Evolutionary conservation across 2,329 filamentous ascomycete species (phyloP), one percentile per base, ranked within the genome.

Genomic region (Colletotrichum noveboracense): DNA sequence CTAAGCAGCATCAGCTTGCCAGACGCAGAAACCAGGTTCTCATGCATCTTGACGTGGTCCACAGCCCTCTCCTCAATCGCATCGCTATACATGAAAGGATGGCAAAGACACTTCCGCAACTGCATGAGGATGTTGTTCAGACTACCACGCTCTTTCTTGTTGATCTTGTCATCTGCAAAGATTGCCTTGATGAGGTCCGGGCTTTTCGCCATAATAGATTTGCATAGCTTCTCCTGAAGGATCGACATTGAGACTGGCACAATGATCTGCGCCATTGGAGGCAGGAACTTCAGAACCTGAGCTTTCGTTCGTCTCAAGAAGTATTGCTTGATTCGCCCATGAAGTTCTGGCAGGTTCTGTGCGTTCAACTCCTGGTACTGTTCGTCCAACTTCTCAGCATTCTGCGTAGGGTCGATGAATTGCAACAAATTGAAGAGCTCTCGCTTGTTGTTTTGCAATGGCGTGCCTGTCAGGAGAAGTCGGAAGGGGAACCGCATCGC

Each of bases 341-440:
- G 97, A 1, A 99, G 87, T 82, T 95, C 89, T 0, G 91, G 90
- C 13, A 98, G 89, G 74, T 96, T 98, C 32, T 97, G 94, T 65
- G 94, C 93, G 10, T 94, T 96, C 66, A 98, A 88, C n/a, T 94
- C 91, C 7, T 88, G 88, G 81, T 95, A 98, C 80, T 95, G 87
- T 71, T 91, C 87, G 79, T 98, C 96, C 4, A 98, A 87, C 24
- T 90, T 85, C 38, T 91, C 91, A 1, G 97, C 96, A 79, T 96
- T 90, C 62, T 89, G 86, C 1, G 86, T 88, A 8, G 92, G 90
- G 80, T 99, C 96, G 58, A 98, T 90, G 83, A 99, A 99, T 78
- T 98, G 96, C 6, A 99, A 86, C n/a, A 99, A 88, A 81, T 98
- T 99, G 87, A 98, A 98, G 0, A 99, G 88, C 83, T 99, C 97